Conservation (phyloP, 306 rosid species). For the Hylodesmum podocarpum region DNA sequence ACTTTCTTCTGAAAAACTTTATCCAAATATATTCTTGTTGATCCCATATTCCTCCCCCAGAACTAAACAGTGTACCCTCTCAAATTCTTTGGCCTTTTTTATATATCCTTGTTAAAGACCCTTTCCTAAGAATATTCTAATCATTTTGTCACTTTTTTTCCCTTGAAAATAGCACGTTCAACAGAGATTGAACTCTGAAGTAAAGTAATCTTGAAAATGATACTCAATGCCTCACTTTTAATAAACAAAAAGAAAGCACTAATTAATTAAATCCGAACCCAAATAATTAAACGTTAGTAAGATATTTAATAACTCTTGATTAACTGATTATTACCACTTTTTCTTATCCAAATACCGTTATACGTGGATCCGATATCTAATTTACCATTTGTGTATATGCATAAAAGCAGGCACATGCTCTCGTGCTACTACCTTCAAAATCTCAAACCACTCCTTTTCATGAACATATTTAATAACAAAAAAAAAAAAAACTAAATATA, state of each 20-base stretch:
- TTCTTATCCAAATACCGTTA: too few species aligned
- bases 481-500: not conserved
- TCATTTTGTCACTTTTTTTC: not conserved
- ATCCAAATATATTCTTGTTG: too few species aligned
- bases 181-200: too few species aligned
- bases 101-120: not conserved
- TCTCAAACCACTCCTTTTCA: too few species aligned
- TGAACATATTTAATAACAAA: not conserved
- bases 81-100: not conserved
- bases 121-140: not conserved
- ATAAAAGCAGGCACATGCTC: too few species aligned
- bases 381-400: too few species aligned
- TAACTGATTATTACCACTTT: not conserved
- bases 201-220: too few species aligned
- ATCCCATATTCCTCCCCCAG: not conserved
- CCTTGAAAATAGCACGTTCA: too few species aligned
- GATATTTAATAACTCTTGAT: not conserved
- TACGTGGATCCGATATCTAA: too few species aligned
- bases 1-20: too few species aligned
- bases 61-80: not conserved
- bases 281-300: not conserved
- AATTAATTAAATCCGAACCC: not conserved
- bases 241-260: not conserved
- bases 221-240: not conserved
- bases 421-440: too few species aligned